phyloP scores from a whole-genome alignment of 2,329 filamentous ascomycete genomes.

The Scedosporium minutisporum region DNA sequence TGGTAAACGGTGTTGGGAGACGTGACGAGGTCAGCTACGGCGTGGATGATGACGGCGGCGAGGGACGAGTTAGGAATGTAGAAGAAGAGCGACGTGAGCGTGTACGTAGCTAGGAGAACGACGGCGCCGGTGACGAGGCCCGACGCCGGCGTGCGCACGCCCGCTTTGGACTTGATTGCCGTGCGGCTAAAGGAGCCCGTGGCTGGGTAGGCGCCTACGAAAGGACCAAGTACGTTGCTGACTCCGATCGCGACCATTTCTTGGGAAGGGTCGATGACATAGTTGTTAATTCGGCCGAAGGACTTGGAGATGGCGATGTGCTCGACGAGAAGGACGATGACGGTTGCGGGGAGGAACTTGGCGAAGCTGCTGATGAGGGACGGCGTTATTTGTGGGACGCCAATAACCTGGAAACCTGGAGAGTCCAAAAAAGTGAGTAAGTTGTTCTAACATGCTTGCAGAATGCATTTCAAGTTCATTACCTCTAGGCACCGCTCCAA shows the following conservation, averaged over 20 bases:
- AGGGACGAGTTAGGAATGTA: slow-evolving; percentile 74
- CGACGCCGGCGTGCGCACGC: slow-evolving; percentile 76
- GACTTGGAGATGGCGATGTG: slow-evolving; percentile 79
- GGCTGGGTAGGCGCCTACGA: slow-evolving; percentile 73
- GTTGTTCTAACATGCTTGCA: neutral
- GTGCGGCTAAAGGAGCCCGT: slow-evolving; percentile 87
- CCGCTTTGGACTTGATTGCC: slow-evolving; percentile 89
- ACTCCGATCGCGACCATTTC: slow-evolving; percentile 71
- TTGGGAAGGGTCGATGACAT: slow-evolving; percentile 70
- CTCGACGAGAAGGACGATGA: slow-evolving; percentile 72
- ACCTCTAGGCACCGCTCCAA: slow-evolving; percentile 71
- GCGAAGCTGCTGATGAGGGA: slow-evolving; percentile 54
- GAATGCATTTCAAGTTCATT: slow-evolving; percentile 12
- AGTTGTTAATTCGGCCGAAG: slow-evolving; percentile 72
- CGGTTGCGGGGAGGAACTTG: slow-evolving; percentile 58
- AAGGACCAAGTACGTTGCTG: slow-evolving; percentile 64
- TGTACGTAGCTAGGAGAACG: slow-evolving; percentile 77
- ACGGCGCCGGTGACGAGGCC: slow-evolving; percentile 76
- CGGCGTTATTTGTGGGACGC: slow-evolving; percentile 51
- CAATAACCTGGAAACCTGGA: slow-evolving; percentile 61
- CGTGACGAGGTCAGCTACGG: slow-evolving; percentile 77
- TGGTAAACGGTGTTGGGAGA: slow-evolving; percentile 75
- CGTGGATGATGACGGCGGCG: slow-evolving; percentile 81
- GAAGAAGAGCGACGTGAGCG: slow-evolving; percentile 73
- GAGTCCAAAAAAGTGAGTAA: neutral